Conservation (phyloP, 2,329 filamentous ascomycete genomes). For the Aspergillus thermomutatus region DNA sequence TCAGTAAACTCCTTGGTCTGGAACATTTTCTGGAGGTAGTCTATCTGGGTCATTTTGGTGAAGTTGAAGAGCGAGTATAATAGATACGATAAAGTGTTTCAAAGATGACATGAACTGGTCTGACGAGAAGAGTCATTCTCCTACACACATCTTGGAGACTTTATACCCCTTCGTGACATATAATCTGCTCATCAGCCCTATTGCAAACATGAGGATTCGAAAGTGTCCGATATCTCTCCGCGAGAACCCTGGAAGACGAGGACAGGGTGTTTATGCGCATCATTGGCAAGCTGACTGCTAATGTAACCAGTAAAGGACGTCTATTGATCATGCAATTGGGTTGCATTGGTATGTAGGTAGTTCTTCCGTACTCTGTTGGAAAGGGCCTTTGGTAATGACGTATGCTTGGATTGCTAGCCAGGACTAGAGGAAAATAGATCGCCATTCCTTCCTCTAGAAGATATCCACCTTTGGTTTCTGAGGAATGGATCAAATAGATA, state of each 20-base stretch:
- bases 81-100: neutral
- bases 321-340: neutral
- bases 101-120: neutral
- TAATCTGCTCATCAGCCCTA: neutral
- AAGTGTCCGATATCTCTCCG: constrained; percentile 16
- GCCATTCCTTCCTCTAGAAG: neutral
- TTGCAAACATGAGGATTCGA: neutral
- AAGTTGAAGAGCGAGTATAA: neutral
- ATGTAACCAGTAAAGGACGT: neutral
- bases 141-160: neutral
- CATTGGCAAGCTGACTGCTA: neutral
- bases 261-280: neutral
- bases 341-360: neutral
- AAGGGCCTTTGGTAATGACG: neutral
- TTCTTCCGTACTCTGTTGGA: neutral
- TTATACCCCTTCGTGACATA: neutral
- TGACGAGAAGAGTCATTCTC: neutral
- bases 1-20: constrained; percentile 18
- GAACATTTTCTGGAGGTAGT: constrained; percentile 10
- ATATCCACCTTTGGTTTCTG: neutral
- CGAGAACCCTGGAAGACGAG: neutral
- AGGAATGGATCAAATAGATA: neutral
- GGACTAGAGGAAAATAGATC: neutral
- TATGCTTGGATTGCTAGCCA: neutral
- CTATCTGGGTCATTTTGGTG: neutral